Percentiles rank a stretch among this genome's conserved stretches.
These are phyloP conservation scores for Hypoxylon intermedium DNA, from an alignment of 495 filamentous ascomycete species.

Conservation along the genomic window DNA sequence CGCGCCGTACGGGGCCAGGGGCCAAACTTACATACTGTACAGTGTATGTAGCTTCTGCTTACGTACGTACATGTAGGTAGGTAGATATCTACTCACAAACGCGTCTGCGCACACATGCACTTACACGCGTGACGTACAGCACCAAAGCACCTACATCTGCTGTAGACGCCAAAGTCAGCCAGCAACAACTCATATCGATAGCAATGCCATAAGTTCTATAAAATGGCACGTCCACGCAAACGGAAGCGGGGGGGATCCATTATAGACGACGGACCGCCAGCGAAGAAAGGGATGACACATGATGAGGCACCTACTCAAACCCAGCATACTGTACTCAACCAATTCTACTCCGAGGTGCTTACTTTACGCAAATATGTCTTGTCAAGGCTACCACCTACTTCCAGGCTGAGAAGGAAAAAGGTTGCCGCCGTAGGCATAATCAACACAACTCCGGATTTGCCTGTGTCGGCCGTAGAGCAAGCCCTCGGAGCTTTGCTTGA, in stretches of 20 bases:
- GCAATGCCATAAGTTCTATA: conserved; percentile 14
- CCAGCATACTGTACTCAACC: conserved; percentile 72
- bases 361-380: conserved; percentile 77
- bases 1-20: too few species aligned
- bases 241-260: conserved; percentile 36
- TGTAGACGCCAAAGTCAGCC: conserved; percentile 3
- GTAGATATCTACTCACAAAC: too few species aligned
- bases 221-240: conserved; percentile 40
- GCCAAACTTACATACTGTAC: too few species aligned
- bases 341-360: conserved; percentile 73
- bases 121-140: neutral
- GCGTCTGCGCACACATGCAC: neutral
- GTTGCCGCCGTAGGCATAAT: conserved; percentile 51
- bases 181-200: neutral
- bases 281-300: conserved; percentile 41
- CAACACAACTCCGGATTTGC: conserved; percentile 29
- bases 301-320: conserved; percentile 15
- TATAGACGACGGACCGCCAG: conserved; percentile 23
- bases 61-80: too few species aligned
- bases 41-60: too few species aligned
- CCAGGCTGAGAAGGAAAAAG: conserved; percentile 54
- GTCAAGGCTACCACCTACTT: conserved; percentile 53
- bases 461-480: conserved; percentile 43
- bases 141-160: neutral
- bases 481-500: conserved; percentile 68